Base-by-base conservation (phyloP, 495 filamentous ascomycete species). In the Penicillium diatomitis region DNA sequence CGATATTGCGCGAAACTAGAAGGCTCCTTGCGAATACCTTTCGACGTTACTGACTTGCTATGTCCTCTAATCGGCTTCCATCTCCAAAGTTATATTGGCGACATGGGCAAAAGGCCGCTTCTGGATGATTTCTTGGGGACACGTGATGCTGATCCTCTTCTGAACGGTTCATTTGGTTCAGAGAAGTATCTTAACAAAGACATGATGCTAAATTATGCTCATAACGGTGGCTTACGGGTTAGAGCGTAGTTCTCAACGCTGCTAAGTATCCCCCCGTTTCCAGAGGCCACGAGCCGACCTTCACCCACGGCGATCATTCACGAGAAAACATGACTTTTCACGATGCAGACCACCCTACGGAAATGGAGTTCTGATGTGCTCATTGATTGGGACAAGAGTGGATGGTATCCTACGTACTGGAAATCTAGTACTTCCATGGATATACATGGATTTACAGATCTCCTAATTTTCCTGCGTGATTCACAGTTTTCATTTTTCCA, bases 371-470 rank as follows among this genome's bases (percentile, higher is more conserved):
- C 20, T 20, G 20, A 20, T 20, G 65, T 66, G 30, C 62, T 73
- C 45, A 57, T 74, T 48, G 65, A 75, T 50, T 72, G 65, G 71
- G 72, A 71, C 47, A 62, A 60, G 31, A 61, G 65, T 20, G 72
- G 65, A 29, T 75, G 69, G 65, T 67, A 58, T 51, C 68, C 68
- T n/a, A 12, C 42, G 10, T 73, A 72, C 46, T 74, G 67, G 70
- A 71, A 75, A 53, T 73, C 20, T 20, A 2, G 20, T 20, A 20
- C 20, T 20, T 2, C 1, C 2, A 2, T 0, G 20, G 20, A 20
- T 20, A 20, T 20, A 20, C 20, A 20, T 20, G 20, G 20, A 20
- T 20, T 20, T 20, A 0, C 20, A 20, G 2, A 2, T 20, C 20
- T 20, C 20, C 20, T 20, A 20, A 20, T 20, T 20, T 20, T 20